Evolutionary conservation across 2,329 filamentous ascomycete species (phyloP).

Genomic region (Apiospora phragmitis): DNA sequence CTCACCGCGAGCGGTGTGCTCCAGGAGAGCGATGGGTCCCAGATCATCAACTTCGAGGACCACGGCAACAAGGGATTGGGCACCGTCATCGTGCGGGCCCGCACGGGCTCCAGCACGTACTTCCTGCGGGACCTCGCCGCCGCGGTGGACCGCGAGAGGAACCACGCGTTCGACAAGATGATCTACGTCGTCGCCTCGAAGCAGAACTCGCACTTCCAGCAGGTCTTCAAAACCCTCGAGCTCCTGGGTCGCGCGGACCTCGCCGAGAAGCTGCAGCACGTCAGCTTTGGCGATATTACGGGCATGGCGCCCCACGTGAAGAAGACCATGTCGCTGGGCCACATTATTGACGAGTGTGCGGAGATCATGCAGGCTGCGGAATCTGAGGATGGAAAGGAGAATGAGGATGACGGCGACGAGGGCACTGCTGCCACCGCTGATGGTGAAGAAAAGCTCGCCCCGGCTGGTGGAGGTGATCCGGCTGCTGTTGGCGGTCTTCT

Average conservation of each 20-base stretch:
- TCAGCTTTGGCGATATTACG: conserved; percentile 49
- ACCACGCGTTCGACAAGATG: conserved; percentile 41
- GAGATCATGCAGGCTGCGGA: not conserved
- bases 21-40: conserved; percentile 59
- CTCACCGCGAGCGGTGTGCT: conserved; percentile 60
- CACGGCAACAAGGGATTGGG: conserved; percentile 68
- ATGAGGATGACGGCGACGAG: not conserved
- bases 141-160: conserved; percentile 61
- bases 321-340: conserved; percentile 29
- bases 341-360: conserved; percentile 1
- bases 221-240: conserved; percentile 35
- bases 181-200: conserved; percentile 39
- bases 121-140: conserved; percentile 70
- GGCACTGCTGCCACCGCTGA: not conserved
- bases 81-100: conserved; percentile 65
- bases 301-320: conserved; percentile 53
- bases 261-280: conserved; percentile 33
- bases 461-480: not conserved
- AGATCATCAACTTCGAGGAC: conserved; percentile 69
- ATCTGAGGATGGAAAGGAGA: not conserved
- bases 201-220: conserved; percentile 36
- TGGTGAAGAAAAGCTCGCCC: not conserved
- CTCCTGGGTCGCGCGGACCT: conserved; percentile 37
- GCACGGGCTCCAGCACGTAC: conserved; percentile 65
- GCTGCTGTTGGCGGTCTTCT: conserved; percentile 17